Evolutionary conservation across 768 basidiomycete species (phyloP), one percentile per base, ranked within the genome.

Genomic region (Suillus lakei): DNA sequence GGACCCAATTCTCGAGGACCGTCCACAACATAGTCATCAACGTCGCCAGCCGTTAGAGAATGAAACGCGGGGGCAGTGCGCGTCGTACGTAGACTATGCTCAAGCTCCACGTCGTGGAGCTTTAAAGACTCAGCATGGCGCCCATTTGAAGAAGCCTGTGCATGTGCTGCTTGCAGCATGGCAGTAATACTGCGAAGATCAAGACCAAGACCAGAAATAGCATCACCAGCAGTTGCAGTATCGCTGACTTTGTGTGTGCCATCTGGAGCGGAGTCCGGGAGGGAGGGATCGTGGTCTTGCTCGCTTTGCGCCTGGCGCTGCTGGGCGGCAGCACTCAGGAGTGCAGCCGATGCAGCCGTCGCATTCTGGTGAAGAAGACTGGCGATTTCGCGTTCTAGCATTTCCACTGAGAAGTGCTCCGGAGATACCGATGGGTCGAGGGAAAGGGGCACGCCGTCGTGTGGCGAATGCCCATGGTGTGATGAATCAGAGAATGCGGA

Each of bases 31-130:
- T 72, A 78, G 16, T 61, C 61, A 51, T 74, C 72, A 21, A 58
- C 62, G 48, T 77, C 76, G 54, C 81, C 84, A 43, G 87, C 86
- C 21, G 89, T 92, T 21, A 92, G 85, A 16, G 90, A 91, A 74
- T 92, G 91, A 72, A 93, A 93, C 2, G 91, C 87, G 56, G 92
- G 91, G 0, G 91, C 89, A 2, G 85, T 86, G 67, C 90, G 87
- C 43, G 92, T 92, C 58, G 79, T 78, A 64, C 73, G 75, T 64
- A 82, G 83, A 67, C 81, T 83, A 60, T 85, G 83, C 61, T 83
- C 80, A 65, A 77, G 73, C 36, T 77, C 79, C 68, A 82, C 79
- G 66, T 83, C 82, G 62, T 80, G 82, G 67, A 82, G 80, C 70
- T 85, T 84, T 23, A 80, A 79, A 41, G 83, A 77, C 58, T 84